Evolutionary conservation across 108 stramenopile species (phyloP).

Genomic region (Nitzschia inconspicua): DNA sequence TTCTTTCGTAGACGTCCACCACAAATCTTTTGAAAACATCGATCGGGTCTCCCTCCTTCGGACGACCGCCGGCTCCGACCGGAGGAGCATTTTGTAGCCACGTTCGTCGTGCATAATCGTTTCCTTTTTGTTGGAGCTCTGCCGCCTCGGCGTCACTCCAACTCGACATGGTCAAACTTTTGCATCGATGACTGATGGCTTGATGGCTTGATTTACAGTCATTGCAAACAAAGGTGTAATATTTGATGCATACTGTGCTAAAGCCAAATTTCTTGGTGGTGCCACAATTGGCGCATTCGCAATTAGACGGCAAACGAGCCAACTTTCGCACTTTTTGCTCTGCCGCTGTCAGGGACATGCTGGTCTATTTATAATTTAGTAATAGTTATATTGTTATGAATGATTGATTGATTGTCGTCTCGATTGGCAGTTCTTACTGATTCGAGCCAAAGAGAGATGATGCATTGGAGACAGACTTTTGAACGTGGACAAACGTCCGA

Average conservation of each 20-base stretch:
- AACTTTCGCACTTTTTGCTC: slow-evolving; percentile 68
- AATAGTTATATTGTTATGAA: neutral
- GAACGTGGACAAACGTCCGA: too few relatives aligned
- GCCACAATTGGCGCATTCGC: slow-evolving; percentile 83
- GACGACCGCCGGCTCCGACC: slow-evolving; percentile 61
- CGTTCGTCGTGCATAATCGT: slow-evolving; percentile 62
- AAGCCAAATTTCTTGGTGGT: slow-evolving; percentile 80
- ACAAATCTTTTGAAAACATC: slow-evolving; percentile 81
- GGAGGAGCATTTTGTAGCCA: slow-evolving; percentile 86
- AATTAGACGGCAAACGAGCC: slow-evolving; percentile 56
- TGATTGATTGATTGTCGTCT: neutral
- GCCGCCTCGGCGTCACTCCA: slow-evolving; percentile 79
- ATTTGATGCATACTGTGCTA: slow-evolving; percentile 89
- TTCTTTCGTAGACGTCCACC: slow-evolving; percentile 76
- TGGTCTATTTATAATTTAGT: neutral
- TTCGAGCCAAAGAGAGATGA: too few relatives aligned
- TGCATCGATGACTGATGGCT: slow-evolving; percentile 90
- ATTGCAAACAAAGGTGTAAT: slow-evolving; percentile 89
- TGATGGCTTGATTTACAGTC: slow-evolving; percentile 90
- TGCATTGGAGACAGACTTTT: too few relatives aligned
- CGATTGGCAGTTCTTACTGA: too few relatives aligned
- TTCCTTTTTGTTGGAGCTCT: slow-evolving; percentile 59
- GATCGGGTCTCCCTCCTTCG: slow-evolving; percentile 61
- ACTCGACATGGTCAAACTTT: slow-evolving; percentile 84
- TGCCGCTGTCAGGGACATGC: slow-evolving; percentile 41